phyloP scores from a whole-genome alignment of 345 rosid species.

The Tarenaya hassleriana region DNA sequence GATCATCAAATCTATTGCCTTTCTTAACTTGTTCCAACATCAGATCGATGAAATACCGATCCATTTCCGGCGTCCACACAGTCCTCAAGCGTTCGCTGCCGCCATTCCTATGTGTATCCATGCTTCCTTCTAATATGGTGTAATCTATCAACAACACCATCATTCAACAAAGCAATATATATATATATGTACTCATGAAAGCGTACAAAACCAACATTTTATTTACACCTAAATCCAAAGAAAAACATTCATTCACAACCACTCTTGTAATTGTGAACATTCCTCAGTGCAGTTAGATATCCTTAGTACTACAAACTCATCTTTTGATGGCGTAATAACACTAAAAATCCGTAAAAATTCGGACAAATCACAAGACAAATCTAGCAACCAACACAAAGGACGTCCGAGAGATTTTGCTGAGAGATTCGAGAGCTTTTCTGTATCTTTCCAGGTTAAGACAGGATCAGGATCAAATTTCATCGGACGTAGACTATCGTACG shows the following conservation, averaged over 20 bases:
- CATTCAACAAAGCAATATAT: neutral
- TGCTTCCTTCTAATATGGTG: constrained; percentile 13
- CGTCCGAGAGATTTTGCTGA: no score
- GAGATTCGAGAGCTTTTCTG: no score
- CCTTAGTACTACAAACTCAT: neutral
- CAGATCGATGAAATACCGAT: constrained; percentile 62
- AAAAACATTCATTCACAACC: neutral
- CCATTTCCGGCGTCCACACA: constrained; percentile 87
- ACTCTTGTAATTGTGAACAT: neutral
- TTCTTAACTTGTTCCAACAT: constrained; percentile 62
- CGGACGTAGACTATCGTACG: neutral
- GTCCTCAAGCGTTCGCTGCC: constrained; percentile 54
- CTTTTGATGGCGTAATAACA: neutral
- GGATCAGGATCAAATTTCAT: no score
- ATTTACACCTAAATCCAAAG: neutral
- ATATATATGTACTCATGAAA: constrained; percentile 8
- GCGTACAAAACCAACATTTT: neutral
- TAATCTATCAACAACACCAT: constrained; percentile 33
- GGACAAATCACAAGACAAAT: neutral
- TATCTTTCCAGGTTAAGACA: no score
- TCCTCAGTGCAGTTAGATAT: no score
- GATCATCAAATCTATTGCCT: constrained; percentile 71
- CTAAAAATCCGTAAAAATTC: neutral
- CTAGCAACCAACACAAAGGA: neutral
- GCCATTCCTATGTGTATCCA: constrained; percentile 10